phyloP scores from a whole-genome alignment of 306 rosid species.

The Medicago lupulina region DNA sequence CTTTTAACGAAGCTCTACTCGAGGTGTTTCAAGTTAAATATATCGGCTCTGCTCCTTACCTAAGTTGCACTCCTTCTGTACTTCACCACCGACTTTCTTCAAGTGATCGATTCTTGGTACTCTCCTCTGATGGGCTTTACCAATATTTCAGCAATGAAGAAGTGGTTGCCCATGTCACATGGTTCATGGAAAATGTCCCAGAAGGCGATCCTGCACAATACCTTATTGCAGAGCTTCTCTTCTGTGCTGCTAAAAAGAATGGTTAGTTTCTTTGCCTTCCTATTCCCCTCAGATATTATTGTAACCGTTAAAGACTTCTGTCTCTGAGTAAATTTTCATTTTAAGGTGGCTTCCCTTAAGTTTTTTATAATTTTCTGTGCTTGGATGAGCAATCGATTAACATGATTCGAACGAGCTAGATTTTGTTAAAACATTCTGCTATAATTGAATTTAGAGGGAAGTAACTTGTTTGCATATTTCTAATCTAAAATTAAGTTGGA shows the following conservation, averaged over 20 bases:
- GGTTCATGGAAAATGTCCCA: slow-evolving; percentile 75
- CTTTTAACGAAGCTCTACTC: slow-evolving; percentile 58
- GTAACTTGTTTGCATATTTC: neutral
- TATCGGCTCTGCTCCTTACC: slow-evolving; percentile 57
- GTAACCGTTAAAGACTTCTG: neutral
- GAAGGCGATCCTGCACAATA: slow-evolving; percentile 82
- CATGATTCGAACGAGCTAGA: neutral
- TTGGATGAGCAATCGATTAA: neutral
- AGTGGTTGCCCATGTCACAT: slow-evolving; percentile 68
- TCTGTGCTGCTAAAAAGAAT: slow-evolving; percentile 73
- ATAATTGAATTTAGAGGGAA: neutral
- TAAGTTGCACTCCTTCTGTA: slow-evolving; percentile 62
- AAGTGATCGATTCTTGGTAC: slow-evolving; percentile 69
- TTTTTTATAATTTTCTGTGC: neutral
- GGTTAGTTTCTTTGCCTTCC: slow-evolving; percentile 50
- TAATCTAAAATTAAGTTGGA: neutral
- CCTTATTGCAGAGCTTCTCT: slow-evolving; percentile 71
- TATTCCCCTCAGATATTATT: slow-evolving; percentile 1
- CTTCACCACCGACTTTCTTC: slow-evolving; percentile 69
- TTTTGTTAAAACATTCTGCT: neutral
- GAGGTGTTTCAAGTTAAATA: slow-evolving; percentile 65
- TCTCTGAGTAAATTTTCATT: neutral
- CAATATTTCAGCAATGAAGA: slow-evolving; percentile 75
- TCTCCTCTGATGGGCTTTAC: slow-evolving; percentile 70
- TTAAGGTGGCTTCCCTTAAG: neutral